A percentile compares a stretch with the other conserved stretches of the same genome.
Evolutionary conservation across 805 yeast genomes (phyloP).

Genomic region (Alloascoidea africana): DNA sequence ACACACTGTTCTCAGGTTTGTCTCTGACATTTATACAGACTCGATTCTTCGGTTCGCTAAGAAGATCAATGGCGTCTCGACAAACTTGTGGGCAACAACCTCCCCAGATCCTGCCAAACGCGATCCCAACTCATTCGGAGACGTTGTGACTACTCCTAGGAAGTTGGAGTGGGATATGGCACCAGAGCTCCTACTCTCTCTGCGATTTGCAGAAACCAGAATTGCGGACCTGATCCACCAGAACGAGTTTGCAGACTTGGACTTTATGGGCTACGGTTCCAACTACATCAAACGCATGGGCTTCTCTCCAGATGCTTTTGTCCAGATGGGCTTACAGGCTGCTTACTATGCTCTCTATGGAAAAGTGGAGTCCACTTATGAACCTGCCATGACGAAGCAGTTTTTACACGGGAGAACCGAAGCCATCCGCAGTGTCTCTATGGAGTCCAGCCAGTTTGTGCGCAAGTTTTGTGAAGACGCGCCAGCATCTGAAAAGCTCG

Average conservation of each 20-base stretch:
- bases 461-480: constrained; percentile 68
- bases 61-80: constrained; percentile 61
- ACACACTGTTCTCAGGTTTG: constrained; percentile 80
- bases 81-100: constrained; percentile 47
- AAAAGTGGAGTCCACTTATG: constrained; percentile 85
- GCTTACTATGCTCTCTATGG: constrained; percentile 88
- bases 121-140: constrained; percentile 26
- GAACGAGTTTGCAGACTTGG: constrained; percentile 72
- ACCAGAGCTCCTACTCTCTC: constrained; percentile 58
- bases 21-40: constrained; percentile 83
- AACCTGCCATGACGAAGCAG: constrained; percentile 90
- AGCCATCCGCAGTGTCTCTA: constrained; percentile 74
- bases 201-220: constrained; percentile 84
- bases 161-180: constrained; percentile 77
- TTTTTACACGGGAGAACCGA: constrained; percentile 88
- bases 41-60: constrained; percentile 78
- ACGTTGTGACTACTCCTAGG: constrained; percentile 53
- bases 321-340: constrained; percentile 87
- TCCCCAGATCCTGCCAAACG: constrained; percentile 32
- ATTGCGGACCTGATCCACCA: constrained; percentile 78
- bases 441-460: constrained; percentile 68
- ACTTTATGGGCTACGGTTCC: constrained; percentile 53
- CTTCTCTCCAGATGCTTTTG: constrained; percentile 86
- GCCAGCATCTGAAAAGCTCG: constrained; percentile 41
- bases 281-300: constrained; percentile 70